Evolutionary conservation across 306 rosid genomes (phyloP), one percentile per base, ranked within the genome.

Genomic region (Urtica urens): DNA sequence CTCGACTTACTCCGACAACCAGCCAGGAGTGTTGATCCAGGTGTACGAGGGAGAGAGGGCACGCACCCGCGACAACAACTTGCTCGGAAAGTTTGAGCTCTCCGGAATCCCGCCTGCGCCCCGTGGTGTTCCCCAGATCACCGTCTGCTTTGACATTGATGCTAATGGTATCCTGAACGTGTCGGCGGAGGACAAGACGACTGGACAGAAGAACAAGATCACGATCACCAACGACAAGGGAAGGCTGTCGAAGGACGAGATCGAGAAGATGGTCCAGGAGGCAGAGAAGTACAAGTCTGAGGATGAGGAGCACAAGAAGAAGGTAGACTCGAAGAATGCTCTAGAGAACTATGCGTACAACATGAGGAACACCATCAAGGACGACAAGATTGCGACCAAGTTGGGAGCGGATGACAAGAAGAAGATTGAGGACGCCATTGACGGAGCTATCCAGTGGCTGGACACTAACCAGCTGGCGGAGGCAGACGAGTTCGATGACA

Each of bases 131-230:
- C 73, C 84, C 31, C 72, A 68, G 31, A 73, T 79, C 25, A 71
- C 50, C 0, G 81, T 66, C 2, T 76, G 94, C 69, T 83, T 83
- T 0, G 87, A 74, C 20, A 71, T 83, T 0, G 84, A 83, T 6
- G 82, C 81, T 0, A 83, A 83, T 1, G 94, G 84, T 23, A 83
- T 83, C 34, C 22, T 51, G 25, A 42, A 42, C 9, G 66, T 61
- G 6, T 49, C 66, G 21, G 66, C 59, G 0, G 24, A 40, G 35
- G 66, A 60, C 31, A 39, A 23, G 17, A 50, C 45, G 21, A 22
- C 52, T 0, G 53, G 51, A 1, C 25, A 41, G 10, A 41, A 45
- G 38, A 40, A 25, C 35, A 42, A 43, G 46, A 51, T 51, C 27
- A 61, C 59, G 4, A 61, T 61, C 33, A 50, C 43, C 43, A 60